Base-by-base conservation (phyloP, 148 eudicot species). In the Rhododendron ovatum region DNA sequence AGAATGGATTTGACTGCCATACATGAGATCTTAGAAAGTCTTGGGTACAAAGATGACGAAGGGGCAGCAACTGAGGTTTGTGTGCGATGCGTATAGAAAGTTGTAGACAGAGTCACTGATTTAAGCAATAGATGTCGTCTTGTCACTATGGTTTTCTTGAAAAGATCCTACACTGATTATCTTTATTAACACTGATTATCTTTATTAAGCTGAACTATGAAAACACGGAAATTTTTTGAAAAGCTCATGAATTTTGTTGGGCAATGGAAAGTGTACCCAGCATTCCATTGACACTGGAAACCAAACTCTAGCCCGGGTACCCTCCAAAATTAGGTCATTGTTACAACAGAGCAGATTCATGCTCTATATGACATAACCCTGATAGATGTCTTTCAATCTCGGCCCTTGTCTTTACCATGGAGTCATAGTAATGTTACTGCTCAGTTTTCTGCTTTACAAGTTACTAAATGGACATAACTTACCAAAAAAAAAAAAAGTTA, bases 51-150 rank as follows among this genome's bases (percentile, higher is more conserved):
- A 91, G 98, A 96, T 88, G 99, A 96, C 6, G 99, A 95, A 89
- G 99, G 99, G 84, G 94, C 98, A 87, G 96, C 99, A 77, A 93
- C 99, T 85, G 98, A 96, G 99, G 99, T 96, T 89, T 88, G 91
- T 88, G 80, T 82, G 82, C n/a, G 35, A 33, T 78, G 81, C 53
- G 11, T 81, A 77, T 55, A 24, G 2, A 9, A 33, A 35, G 3
- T 75, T 50, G 51, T 45, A 1, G 28, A 41, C 33, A 22, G 47
- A 10, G 8, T 71, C 76, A 71, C 39, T 30, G 76, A 30, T 71
- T 30, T 71, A 30, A 33, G n/a, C 20, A 14, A 13, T 71, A 33
- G 17, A 67, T 76, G 22, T 76, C 4, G 24, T 73, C 1, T 73
- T 5, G 13, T 69, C 51, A 37, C 45, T 80, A 47, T 48, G 47